Evolutionary conservation across 1,284 basidiomycete species (phyloP).

Genomic region (Rhodotorula sp.): DNA sequence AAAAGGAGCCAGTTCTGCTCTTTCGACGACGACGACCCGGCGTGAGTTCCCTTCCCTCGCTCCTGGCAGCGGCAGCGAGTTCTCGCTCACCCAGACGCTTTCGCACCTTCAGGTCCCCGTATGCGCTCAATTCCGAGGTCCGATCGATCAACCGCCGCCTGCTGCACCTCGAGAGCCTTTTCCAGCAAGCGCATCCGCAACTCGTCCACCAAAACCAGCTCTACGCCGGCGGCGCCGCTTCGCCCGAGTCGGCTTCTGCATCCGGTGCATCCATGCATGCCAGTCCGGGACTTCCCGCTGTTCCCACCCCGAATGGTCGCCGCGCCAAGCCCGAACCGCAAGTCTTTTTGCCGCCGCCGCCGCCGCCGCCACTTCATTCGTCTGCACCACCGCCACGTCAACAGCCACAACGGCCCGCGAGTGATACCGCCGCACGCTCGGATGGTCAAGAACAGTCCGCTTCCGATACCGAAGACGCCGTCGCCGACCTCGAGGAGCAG

Average conservation of each 20-base stretch:
- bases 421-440: no score
- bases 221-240: background rate
- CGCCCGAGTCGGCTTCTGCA: background rate
- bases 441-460: background rate
- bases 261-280: background rate
- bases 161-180: conserved; percentile 32
- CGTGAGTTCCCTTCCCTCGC: background rate
- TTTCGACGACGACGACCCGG: conserved; percentile 18
- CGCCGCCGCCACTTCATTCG: background rate
- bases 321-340: background rate
- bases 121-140: conserved; percentile 34
- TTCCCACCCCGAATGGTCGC: background rate
- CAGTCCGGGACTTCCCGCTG: background rate
- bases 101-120: conserved; percentile 3
- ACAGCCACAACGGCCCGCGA: no score
- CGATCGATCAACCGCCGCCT: conserved; percentile 33
- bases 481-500: conserved; percentile 34
- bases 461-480: conserved; percentile 37
- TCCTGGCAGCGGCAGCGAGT: no score
- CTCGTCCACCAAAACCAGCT: background rate
- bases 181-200: conserved; percentile 14
- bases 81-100: background rate
- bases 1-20: conserved; percentile 19
- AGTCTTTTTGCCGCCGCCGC: no score
- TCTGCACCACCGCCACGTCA: background rate